Conservation (phyloP, 2,329 filamentous ascomycete species). For the Cladosporium sp. region DNA sequence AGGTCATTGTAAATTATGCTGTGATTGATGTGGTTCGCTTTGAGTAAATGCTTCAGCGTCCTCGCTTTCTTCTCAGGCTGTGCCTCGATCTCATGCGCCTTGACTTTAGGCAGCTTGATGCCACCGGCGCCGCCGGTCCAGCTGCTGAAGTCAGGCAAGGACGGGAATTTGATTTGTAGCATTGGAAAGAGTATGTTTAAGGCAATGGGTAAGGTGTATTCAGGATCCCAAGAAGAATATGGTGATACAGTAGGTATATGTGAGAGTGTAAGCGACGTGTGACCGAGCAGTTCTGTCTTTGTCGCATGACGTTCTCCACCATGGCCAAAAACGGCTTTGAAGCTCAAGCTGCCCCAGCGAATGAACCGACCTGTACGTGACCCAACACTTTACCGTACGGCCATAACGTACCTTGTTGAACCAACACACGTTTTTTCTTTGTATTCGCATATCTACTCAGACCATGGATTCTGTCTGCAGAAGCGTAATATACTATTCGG, state of each 20-base stretch:
- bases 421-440: background rate
- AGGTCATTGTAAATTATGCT: conserved; percentile 73
- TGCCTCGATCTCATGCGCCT: conserved; percentile 75
- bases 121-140: conserved; percentile 20
- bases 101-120: conserved; percentile 59
- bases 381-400: background rate
- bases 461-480: no score
- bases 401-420: background rate
- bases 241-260: background rate
- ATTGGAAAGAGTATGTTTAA: conserved; percentile 15
- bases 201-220: no score
- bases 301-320: background rate
- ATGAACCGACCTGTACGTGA: background rate
- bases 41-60: conserved; percentile 83
- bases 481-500: no score
- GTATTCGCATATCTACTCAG: no score
- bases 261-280: background rate
- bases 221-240: background rate
- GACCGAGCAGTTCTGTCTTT: background rate
- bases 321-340: background rate
- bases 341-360: background rate
- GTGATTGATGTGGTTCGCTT: conserved; percentile 87
- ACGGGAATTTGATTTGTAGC: conserved; percentile 28
- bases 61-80: conserved; percentile 71
- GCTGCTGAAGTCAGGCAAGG: conserved; percentile 23